Percentiles rank a stretch among this genome's conserved stretches.
phyloP scores from a whole-genome alignment of 2,329 filamentous ascomycete genomes.

The Penicillium italicum region DNA sequence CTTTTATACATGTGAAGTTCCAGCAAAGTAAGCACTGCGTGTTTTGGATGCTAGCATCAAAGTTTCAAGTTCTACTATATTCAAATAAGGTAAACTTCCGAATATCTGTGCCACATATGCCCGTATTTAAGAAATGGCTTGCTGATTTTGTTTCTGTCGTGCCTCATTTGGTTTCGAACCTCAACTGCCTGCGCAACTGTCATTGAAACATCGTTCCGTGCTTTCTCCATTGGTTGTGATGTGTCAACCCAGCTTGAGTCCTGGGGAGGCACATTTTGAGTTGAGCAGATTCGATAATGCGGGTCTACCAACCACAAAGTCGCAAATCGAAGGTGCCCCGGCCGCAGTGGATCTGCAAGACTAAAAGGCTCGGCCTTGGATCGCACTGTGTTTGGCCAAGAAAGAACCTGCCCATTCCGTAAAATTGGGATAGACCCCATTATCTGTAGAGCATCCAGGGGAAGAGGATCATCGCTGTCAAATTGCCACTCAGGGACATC shows the following conservation, averaged over 20 bases:
- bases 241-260: conserved; percentile 9
- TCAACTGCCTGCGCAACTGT: background rate
- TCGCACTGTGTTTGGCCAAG: conserved; percentile 15
- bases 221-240: background rate
- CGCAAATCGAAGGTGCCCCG: conserved; percentile 14
- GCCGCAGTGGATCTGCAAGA: conserved; percentile 8
- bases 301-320: conserved; percentile 20
- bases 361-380: conserved; percentile 9
- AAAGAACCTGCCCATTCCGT: conserved; percentile 6
- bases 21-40: background rate
- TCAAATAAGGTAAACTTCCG: background rate
- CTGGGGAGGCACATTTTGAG: conserved; percentile 19
- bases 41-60: background rate
- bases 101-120: background rate
- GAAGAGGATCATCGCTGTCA: background rate
- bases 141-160: background rate
- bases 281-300: conserved; percentile 16
- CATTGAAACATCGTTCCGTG: background rate
- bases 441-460: conserved; percentile 1
- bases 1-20: background rate
- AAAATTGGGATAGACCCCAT: conserved; percentile 10
- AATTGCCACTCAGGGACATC: background rate
- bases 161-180: background rate
- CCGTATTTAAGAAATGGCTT: background rate
- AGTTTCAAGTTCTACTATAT: background rate